phyloP scores from a whole-genome alignment of 2,329 filamentous ascomycete genomes.

The Penicillium sp. region DNA sequence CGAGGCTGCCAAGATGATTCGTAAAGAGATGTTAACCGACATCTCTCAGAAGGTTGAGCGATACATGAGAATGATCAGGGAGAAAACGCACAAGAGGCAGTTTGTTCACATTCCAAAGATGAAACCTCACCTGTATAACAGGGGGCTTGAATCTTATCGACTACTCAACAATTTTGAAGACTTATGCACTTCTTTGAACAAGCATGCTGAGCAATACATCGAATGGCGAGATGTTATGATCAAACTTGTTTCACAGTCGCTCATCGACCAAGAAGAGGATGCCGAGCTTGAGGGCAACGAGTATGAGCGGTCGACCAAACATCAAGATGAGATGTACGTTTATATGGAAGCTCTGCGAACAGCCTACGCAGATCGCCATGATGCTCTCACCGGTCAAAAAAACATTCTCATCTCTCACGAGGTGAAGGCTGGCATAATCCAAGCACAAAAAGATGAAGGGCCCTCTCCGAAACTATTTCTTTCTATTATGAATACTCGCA shows the following conservation, averaged over 20 bases:
- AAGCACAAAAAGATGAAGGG: slow-evolving; percentile 65
- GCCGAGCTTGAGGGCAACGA: slow-evolving; percentile 82
- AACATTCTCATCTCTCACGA: slow-evolving; percentile 77
- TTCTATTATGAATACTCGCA: slow-evolving; percentile 49
- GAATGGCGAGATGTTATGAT: slow-evolving; percentile 74
- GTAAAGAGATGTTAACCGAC: slow-evolving; percentile 73
- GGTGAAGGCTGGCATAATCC: slow-evolving; percentile 59
- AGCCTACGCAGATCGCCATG: slow-evolving; percentile 74
- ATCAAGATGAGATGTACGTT: slow-evolving; percentile 85
- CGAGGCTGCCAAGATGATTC: slow-evolving; percentile 72
- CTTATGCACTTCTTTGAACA: slow-evolving; percentile 67
- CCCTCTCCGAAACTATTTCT: slow-evolving; percentile 68
- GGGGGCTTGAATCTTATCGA: slow-evolving; percentile 72
- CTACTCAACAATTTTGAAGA: slow-evolving; percentile 66
- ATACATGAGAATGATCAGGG: slow-evolving; percentile 64
- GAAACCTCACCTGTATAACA: slow-evolving; percentile 51
- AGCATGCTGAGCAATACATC: slow-evolving; percentile 69
- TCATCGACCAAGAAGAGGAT: slow-evolving; percentile 81
- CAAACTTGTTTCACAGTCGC: slow-evolving; percentile 68
- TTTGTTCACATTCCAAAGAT: slow-evolving; percentile 68
- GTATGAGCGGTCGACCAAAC: slow-evolving; percentile 81
- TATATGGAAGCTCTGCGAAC: slow-evolving; percentile 79
- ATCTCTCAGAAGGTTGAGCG: slow-evolving; percentile 59
- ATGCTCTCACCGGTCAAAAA: slow-evolving; percentile 72
- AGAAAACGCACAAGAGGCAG: slow-evolving; percentile 53